Evolutionary conservation across 169 alveolate species (phyloP).

Genomic region (Neospora caninum): DNA sequence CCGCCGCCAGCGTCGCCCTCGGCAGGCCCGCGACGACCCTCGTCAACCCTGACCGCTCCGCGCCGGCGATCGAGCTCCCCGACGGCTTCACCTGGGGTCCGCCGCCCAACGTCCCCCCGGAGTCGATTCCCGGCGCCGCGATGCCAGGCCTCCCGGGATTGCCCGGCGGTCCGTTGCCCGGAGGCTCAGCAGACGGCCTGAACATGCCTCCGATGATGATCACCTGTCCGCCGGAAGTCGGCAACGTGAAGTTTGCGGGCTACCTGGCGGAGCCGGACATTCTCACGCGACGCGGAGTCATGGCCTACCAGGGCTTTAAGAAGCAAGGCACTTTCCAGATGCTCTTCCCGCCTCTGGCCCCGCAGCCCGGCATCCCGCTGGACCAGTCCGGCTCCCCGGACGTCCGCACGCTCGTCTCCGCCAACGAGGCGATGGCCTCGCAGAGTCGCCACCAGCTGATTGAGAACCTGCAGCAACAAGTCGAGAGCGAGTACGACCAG

Average conservation of each 20-base stretch:
- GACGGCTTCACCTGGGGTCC: constrained; percentile 77
- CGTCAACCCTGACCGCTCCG: background rate
- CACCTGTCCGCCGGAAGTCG: constrained; percentile 82
- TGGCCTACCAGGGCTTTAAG: constrained; percentile 78
- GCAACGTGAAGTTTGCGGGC: constrained; percentile 75
- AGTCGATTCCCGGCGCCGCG: background rate
- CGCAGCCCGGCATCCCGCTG: constrained; percentile 76
- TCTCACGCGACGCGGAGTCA: constrained; percentile 76
- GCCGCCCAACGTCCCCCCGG: constrained; percentile 70
- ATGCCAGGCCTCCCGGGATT: constrained; percentile 47
- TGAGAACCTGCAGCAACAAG: constrained; percentile 18
- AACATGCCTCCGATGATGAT: constrained; percentile 77
- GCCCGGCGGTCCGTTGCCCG: background rate
- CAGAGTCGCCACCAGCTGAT: constrained; percentile 5
- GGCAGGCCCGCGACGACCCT: constrained; percentile 19
- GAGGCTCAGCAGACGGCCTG: constrained; percentile 26
- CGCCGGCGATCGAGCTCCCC: constrained; percentile 71
- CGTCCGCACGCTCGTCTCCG: constrained; percentile 62
- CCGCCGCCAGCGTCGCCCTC: constrained; percentile 44
- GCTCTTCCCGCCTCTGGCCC: constrained; percentile 80
- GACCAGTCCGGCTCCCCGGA: constrained; percentile 78
- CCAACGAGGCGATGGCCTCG: background rate
- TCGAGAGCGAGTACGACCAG: background rate
- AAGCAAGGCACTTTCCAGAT: constrained; percentile 73
- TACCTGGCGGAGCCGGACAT: constrained; percentile 77